phyloP scores from a whole-genome alignment of 2,329 filamentous ascomycete genomes.

The Alternaria ventricosa region DNA sequence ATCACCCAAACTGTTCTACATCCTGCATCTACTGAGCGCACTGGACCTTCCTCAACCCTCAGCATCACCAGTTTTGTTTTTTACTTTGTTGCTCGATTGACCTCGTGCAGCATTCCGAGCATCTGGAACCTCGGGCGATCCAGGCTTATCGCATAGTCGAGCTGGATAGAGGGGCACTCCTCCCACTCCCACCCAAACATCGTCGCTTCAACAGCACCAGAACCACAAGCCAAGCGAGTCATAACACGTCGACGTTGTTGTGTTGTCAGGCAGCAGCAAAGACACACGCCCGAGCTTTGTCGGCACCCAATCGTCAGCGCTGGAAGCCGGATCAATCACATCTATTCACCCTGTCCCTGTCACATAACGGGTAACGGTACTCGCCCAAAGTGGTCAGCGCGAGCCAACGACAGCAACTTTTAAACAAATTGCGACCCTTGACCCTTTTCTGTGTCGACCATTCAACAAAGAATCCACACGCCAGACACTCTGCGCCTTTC shows the following conservation, averaged over 20 bases:
- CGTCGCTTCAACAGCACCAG: constrained; percentile 15
- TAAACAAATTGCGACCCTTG: constrained; percentile 27
- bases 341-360: constrained; percentile 40
- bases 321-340: constrained; percentile 27
- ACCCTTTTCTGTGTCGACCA: constrained; percentile 26
- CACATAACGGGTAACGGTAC: constrained; percentile 20
- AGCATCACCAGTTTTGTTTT: not conserved
- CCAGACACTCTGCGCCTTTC: constrained; percentile 2
- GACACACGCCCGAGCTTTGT: constrained; percentile 29
- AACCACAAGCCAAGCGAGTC: constrained; percentile 12
- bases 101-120: constrained; percentile 23
- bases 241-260: constrained; percentile 18
- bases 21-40: not conserved
- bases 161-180: constrained; percentile 29
- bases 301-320: constrained; percentile 40
- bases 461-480: constrained; percentile 41
- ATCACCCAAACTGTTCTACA: constrained; percentile 3
- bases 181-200: constrained; percentile 10
- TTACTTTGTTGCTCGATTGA: constrained; percentile 10
- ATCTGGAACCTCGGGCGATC: constrained; percentile 42
- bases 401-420: constrained; percentile 28
- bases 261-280: constrained; percentile 42
- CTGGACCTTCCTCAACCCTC: not conserved
- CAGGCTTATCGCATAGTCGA: constrained; percentile 41
- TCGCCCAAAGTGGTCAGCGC: constrained; percentile 31